Percentiles rank a stretch among this genome's conserved stretches.
Evolutionary conservation across 768 basidiomycete species (phyloP).

Genomic region (Mycena vulgaris): DNA sequence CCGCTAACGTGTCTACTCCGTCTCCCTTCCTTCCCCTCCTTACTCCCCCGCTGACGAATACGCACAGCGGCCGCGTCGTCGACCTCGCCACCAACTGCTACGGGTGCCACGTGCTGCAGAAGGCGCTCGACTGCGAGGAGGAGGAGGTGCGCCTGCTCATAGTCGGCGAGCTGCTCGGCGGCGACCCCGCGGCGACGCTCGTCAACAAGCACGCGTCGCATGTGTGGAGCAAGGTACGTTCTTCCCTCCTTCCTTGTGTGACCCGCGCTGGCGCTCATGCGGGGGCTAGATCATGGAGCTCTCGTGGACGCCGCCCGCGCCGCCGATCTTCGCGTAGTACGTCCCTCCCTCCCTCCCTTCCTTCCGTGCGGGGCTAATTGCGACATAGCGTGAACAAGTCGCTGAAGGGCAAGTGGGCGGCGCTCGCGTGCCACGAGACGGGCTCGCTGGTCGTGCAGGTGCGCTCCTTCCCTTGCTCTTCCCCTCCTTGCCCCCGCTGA

Average conservation of each 20-base stretch:
- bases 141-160: constrained; percentile 83
- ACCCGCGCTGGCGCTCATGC: constrained; percentile 10
- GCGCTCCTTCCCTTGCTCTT: constrained; percentile 26
- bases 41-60: constrained; percentile 20
- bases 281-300: constrained; percentile 85
- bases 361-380: constrained; percentile 12
- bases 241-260: constrained; percentile 1
- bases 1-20: too few relatives aligned
- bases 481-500: constrained; percentile 6
- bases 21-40: too few relatives aligned
- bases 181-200: constrained; percentile 88
- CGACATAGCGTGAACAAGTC: constrained; percentile 84
- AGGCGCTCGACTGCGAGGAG: constrained; percentile 92
- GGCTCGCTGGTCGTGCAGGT: constrained; percentile 92
- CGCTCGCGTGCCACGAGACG: constrained; percentile 91
- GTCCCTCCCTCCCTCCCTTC: constrained; percentile 46
- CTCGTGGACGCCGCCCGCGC: constrained; percentile 88
- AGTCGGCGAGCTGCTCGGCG: constrained; percentile 86
- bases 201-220: constrained; percentile 94
- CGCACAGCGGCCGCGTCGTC: constrained; percentile 80
- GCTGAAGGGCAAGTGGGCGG: constrained; percentile 90
- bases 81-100: constrained; percentile 93
- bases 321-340: constrained; percentile 90
- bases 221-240: constrained; percentile 88
- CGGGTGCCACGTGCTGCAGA: constrained; percentile 91